Evolutionary conservation across 495 filamentous ascomycete species (phyloP).

Genomic region (Aeminium ludgeri): DNA sequence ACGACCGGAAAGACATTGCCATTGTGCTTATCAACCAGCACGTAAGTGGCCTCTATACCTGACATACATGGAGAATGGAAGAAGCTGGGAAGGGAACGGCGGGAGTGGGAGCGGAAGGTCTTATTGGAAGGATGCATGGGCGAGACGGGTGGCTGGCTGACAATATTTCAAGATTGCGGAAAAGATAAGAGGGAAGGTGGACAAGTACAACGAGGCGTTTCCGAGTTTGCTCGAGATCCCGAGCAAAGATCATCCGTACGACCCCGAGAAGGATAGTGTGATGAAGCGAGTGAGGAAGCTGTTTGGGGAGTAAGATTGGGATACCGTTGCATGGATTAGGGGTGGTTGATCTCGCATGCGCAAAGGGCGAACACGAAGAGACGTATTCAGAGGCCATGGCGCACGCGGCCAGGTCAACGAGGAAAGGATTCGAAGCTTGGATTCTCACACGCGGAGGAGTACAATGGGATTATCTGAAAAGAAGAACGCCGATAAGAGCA

Average conservation of each 20-base stretch:
- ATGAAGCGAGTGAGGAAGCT: constrained; percentile 74
- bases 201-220: constrained; percentile 58
- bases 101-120: too few relatives aligned
- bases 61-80: too few relatives aligned
- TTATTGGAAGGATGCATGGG: too few relatives aligned
- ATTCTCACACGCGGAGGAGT: not conserved
- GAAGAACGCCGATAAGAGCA: too few relatives aligned
- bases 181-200: constrained; percentile 67
- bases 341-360: too few relatives aligned
- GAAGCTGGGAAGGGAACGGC: too few relatives aligned
- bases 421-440: not conserved
- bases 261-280: constrained; percentile 98
- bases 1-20: constrained; percentile 83
- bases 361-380: too few relatives aligned
- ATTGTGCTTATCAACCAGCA: constrained; percentile 97
- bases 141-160: too few relatives aligned
- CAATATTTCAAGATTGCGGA: constrained; percentile 64
- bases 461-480: too few relatives aligned
- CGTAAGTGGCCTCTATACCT: constrained; percentile 43
- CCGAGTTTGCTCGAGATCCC: constrained; percentile 81
- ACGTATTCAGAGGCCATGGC: too few relatives aligned
- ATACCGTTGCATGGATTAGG: too few relatives aligned
- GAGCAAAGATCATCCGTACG: constrained; percentile 97
- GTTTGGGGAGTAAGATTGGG: constrained; percentile 73
- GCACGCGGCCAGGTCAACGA: too few relatives aligned